Evolutionary conservation across 331 rosid species (phyloP).

Genomic region (Rosa hybrid): DNA sequence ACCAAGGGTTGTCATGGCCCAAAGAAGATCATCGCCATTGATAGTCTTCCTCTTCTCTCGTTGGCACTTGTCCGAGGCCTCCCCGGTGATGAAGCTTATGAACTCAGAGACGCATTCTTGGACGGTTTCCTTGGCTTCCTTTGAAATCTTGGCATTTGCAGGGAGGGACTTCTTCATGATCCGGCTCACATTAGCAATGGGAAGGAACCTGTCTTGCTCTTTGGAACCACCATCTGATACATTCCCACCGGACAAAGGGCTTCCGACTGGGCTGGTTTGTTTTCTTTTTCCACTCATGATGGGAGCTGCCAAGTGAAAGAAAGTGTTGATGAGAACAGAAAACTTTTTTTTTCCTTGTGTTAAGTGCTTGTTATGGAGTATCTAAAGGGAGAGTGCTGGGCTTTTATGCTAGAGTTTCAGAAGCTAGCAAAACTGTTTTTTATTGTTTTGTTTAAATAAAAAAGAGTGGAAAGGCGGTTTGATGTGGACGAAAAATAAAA

Average conservation of each 20-base stretch:
- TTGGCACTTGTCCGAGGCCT: constrained; percentile 90
- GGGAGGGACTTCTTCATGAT: constrained; percentile 93
- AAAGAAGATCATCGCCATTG: constrained; percentile 88
- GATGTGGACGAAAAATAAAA: constrained; percentile 46
- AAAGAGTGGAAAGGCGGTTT: constrained; percentile 50
- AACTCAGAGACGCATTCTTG: constrained; percentile 96
- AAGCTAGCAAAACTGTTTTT: background rate
- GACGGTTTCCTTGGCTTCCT: constrained; percentile 86
- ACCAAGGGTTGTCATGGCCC: constrained; percentile 95
- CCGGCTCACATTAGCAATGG: constrained; percentile 88
- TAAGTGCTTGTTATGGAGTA: constrained; percentile 19
- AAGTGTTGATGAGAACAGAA: background rate
- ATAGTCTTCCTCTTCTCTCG: constrained; percentile 88
- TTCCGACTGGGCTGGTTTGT: constrained; percentile 61
- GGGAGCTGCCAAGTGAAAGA: background rate
- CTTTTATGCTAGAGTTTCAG: constrained; percentile 27
- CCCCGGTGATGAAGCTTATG: constrained; percentile 94
- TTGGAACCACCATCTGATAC: constrained; percentile 54
- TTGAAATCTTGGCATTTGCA: constrained; percentile 82
- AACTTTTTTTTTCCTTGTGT: background rate
- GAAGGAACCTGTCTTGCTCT: constrained; percentile 87
- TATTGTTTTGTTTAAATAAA: background rate
- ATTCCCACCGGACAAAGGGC: constrained; percentile 69
- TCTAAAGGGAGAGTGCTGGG: background rate
- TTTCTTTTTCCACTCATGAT: constrained; percentile 64